Conservation (phyloP, 2,329 filamentous ascomycete species). For the Trichothecium sympodiale region DNA sequence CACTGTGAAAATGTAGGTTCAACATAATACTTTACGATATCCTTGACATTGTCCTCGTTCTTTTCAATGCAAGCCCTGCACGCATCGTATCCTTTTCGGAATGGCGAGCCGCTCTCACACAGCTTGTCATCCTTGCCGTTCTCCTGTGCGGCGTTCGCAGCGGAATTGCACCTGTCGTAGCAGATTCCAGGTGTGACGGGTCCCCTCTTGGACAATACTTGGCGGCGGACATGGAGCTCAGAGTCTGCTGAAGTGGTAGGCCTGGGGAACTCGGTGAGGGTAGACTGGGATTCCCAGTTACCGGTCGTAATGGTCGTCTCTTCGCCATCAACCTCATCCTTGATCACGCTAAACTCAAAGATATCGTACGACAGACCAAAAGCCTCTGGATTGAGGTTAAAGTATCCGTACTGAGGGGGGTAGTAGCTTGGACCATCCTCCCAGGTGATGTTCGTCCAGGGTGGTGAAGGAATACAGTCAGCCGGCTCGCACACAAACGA, state of each 20-base stretch:
- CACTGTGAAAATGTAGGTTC: slow-evolving; percentile 30
- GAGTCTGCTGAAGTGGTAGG: slow-evolving; percentile 7
- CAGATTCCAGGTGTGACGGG: slow-evolving; percentile 33
- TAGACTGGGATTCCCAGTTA: slow-evolving; percentile 42
- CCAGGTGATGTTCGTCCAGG: slow-evolving; percentile 28
- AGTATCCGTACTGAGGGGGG: slow-evolving; percentile 42
- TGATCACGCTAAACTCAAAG: slow-evolving; percentile 35
- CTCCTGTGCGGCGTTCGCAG: slow-evolving; percentile 30
- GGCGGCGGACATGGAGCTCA: slow-evolving; percentile 1
- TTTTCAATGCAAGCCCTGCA: slow-evolving; percentile 33
- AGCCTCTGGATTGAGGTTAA: slow-evolving; percentile 47
- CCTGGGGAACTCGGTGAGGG: slow-evolving; percentile 23
- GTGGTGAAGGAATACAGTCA: slow-evolving; percentile 33
- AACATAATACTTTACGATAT: slow-evolving; percentile 22
- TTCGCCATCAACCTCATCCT: slow-evolving; percentile 21
- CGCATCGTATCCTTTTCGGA: slow-evolving; percentile 18
- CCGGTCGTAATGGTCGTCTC: slow-evolving; percentile 39
- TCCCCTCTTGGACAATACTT: slow-evolving; percentile 26
- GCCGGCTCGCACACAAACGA: slow-evolving; percentile 34
- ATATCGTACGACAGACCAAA: slow-evolving; percentile 56
- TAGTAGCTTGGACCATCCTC: slow-evolving; percentile 33
- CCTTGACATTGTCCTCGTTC: slow-evolving; percentile 13
- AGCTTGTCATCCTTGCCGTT: slow-evolving; percentile 35
- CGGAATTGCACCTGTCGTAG: slow-evolving; percentile 40
- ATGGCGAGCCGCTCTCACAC: slow-evolving; percentile 31